These are phyloP conservation scores for Ophiosphaerella herpotricha DNA, from an alignment of 2,329 filamentous ascomycete species.

Conservation along the genomic window DNA sequence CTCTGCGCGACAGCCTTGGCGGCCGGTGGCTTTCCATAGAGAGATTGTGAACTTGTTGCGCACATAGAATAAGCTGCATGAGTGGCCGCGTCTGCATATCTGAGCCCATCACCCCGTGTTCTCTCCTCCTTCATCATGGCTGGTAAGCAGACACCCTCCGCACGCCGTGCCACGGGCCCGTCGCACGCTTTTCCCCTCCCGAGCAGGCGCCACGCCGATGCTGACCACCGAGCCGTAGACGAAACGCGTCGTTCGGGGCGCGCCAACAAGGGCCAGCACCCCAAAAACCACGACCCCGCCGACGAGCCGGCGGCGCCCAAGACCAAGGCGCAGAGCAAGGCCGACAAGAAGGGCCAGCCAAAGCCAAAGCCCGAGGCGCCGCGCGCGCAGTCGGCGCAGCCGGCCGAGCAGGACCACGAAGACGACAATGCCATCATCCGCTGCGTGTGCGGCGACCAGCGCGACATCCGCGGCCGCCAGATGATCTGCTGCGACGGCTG, in stretches of 20 bases:
- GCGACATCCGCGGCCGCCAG: conserved; percentile 79
- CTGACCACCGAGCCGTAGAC: conserved; percentile 54
- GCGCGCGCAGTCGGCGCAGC: conserved; percentile 35
- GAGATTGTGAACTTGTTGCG: conserved; percentile 43
- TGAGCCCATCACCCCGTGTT: conserved; percentile 36
- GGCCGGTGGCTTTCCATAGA: conserved; percentile 38
- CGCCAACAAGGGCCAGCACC: conserved; percentile 95
- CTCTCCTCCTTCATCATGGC: conserved; percentile 53
- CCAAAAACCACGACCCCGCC: conserved; percentile 74
- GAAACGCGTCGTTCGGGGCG: conserved; percentile 93
- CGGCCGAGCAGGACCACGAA: conserved; percentile 56
- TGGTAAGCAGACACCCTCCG: conserved; percentile 59
- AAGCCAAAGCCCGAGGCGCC: conserved; percentile 49
- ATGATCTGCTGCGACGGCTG: conserved; percentile 98
- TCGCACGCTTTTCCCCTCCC: conserved; percentile 9
- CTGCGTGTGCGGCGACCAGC: conserved; percentile 86
- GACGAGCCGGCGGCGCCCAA: conserved; percentile 53
- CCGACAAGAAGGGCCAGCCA: conserved; percentile 51
- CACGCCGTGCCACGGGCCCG: conserved; percentile 14
- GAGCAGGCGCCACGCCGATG: conserved; percentile 15
- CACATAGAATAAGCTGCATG: conserved; percentile 39
- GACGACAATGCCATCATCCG: conserved; percentile 77
- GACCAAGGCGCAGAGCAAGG: conserved; percentile 50
- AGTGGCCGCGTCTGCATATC: conserved; percentile 30
- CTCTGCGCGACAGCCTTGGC: background rate